Evolutionary conservation across 2,329 filamentous ascomycete genomes (phyloP), one percentile per base, ranked within the genome.

Genomic region (Kalaharituber pfeilii): DNA sequence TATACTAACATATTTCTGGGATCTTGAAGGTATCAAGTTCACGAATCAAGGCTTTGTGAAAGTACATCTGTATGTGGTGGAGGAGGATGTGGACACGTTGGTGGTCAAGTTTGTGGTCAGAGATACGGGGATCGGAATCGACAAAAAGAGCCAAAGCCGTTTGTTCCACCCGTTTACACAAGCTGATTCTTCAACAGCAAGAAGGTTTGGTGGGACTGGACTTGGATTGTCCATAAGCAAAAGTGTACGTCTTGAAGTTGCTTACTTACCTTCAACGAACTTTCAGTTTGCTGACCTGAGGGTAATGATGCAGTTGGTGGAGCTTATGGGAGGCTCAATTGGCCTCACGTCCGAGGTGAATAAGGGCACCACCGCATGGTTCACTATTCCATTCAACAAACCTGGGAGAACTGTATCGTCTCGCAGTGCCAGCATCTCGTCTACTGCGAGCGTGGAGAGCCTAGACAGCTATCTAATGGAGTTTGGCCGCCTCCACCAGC

Each of bases 121-220:
- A 65, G 85, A 91, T 60, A 85, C 82, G 0, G 84, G 85, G 0
- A 87, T 89, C 51, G 84, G 84, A 2, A 88, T 89, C 28, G 81
- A 86, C 59, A 81, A 87, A 49, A 81, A 85, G 54, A 82, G 87
- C 4, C 75, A 79, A 18, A 80, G 79, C 62, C 76, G 76, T 33
- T 71, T 89, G 1, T 91, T 89, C 68, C 80, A 82, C 59, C 84
- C 85, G 0, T 91, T 89, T 66, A 84, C 80, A 57, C 85, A 91
- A 66, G 84, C 84, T 3, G 85, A 89, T 64, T 79, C 83, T 1
- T 87, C 83, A 2, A 88, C 84, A 0, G 83, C 84, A 18, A 73
- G 84, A 52, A 75, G 79, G n/a, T 88, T 86, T 65, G 83, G 83
- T 36, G 84, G 84, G 1, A 88, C 84, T 1, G 84, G 59, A 5